Base-by-base conservation (phyloP, 176 grass and related monocot genomes). In the Leersia perrieri region DNA sequence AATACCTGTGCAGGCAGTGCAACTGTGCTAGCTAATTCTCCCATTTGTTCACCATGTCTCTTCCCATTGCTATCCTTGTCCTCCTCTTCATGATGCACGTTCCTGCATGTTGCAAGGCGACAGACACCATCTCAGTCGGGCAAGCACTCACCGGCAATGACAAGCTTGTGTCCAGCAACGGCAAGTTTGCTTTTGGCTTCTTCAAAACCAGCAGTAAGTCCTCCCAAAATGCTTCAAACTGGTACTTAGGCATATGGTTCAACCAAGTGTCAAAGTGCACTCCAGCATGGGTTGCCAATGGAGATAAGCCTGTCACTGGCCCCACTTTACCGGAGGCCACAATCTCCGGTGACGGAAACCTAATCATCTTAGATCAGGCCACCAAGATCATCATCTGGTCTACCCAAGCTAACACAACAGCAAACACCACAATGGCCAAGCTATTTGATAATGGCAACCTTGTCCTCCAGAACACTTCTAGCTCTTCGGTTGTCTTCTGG, bases 241-340 rank as follows among this genome's bases (percentile, higher is more conserved):
- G 53, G 18, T 87, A 81, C 41, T n/a, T 87, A 20, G 78, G 78
- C 66, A 81, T 60, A 60, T 72, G 79, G 79, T 62, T 81, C 35
- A 81, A 40, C 58, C 61, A 32, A 30, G 79, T 81, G 18, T 53
- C 79, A 11, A 72, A 23, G 11, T 4, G 71, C 23, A 72, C 79
- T 23, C 36, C 35, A 0, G 33, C 72, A 8, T 81, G 79, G 67
- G 41, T 39, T 3, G 67, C 67, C 27, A 81, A 81, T 20, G 10
- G 66, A 1, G 79, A 81, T 42, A 39, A 42, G 11, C 67, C 79
- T 22, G 39, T 61, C 44, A 28, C 20, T 14, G 16, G 60, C 29
- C 11, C 79, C 0, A 4, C 79, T n/a, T 32, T 28, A 9, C 34
- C 57, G 38, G 29, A 57, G 27, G 57, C 72, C 35, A 15, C 35